Base-by-base conservation (phyloP, 2,329 filamentous ascomycete genomes). In the Fusarium foetens region DNA sequence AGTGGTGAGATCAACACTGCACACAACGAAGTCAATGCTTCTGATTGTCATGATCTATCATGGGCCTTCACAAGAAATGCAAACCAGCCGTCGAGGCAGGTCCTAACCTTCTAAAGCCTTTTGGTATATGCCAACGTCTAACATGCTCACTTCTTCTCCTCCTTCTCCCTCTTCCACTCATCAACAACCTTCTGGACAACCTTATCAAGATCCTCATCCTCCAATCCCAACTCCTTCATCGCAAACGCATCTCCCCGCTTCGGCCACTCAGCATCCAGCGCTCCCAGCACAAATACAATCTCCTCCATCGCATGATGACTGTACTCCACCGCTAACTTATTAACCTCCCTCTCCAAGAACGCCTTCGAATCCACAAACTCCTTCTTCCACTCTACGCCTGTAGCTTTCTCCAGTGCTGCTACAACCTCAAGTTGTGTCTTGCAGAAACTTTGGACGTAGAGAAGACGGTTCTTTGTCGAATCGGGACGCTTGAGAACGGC, bases 211-310 rank as follows among this genome's bases (percentile, higher is more conserved):
- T 84, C 79, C 77, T 87, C 84, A 54, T 87, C 81, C 75, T 85
- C 67, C 7, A 87, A 71, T 0, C 81, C 85, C 57, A 87, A 76
- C 46, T 84, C 68, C 10, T 83, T 80, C 85, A 87, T 87, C 5
- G 84, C 81, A 63, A 85, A 87, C 1, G 80, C 84, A 5, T 82
- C 78, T 39, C 81, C 79, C 43, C 80, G 80, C 58, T 73, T 75
- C 21, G 84, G 85, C 85, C 86, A 87, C 62, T 87, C 83, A 1
- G 85, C 85, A 48, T 87, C 82, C 1, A 86, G 66, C 0, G 83
- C 81, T 3, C 86, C 85, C 3, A 87, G 76, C 38, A 84, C 85
- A 68, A 86, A 87, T 5, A 87, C 86, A 67, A 87, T 79, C 48
- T 86, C 82, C 75, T 86, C 84, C 36, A 84, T 75, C 0, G 83